phyloP scores from a whole-genome alignment of 768 basidiomycete genomes.

The Plicaturopsis crispa region DNA sequence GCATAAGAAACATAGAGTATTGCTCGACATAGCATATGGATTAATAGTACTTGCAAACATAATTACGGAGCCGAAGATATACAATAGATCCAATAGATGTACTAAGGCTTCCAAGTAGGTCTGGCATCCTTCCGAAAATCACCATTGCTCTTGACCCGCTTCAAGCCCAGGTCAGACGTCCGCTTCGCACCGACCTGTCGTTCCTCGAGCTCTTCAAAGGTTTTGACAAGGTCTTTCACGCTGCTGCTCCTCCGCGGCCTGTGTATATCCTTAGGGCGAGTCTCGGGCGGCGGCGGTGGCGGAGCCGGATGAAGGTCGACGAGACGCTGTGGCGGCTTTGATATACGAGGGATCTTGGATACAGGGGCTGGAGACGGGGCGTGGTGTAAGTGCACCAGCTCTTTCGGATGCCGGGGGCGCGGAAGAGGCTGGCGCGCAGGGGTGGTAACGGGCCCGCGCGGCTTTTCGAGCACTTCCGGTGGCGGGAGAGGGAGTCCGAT shows the following conservation, averaged over 20 bases:
- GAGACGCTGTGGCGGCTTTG: constrained; percentile 35
- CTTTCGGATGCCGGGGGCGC: constrained; percentile 47
- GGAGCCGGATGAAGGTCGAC: constrained; percentile 47
- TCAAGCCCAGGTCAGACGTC: constrained; percentile 12
- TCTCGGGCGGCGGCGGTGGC: constrained; percentile 20
- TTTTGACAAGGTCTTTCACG: constrained; percentile 64
- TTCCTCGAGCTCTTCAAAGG: constrained; percentile 45
- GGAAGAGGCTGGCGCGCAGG: constrained; percentile 45
- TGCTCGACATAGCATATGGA: no score
- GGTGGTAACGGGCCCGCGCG: constrained; percentile 50
- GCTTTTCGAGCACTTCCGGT: constrained; percentile 37
- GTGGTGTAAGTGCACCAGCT: constrained; percentile 55
- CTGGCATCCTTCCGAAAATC: constrained; percentile 19
- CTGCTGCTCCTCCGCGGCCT: constrained; percentile 58
- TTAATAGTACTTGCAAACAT: not conserved
- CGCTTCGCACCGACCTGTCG: constrained; percentile 17
- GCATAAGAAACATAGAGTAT: no score
- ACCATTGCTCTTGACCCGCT: constrained; percentile 27
- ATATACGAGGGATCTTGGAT: constrained; percentile 29
- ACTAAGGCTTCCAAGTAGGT: constrained; percentile 8
- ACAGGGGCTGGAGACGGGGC: constrained; percentile 29
- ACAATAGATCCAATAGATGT: not conserved
- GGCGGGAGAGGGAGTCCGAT: constrained; percentile 52
- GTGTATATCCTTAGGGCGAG: constrained; percentile 13
- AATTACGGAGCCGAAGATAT: constrained; percentile 2